These are phyloP conservation scores for Trifolium fragiferum DNA, from an alignment of 306 rosid species.

Conservation along the genomic window DNA sequence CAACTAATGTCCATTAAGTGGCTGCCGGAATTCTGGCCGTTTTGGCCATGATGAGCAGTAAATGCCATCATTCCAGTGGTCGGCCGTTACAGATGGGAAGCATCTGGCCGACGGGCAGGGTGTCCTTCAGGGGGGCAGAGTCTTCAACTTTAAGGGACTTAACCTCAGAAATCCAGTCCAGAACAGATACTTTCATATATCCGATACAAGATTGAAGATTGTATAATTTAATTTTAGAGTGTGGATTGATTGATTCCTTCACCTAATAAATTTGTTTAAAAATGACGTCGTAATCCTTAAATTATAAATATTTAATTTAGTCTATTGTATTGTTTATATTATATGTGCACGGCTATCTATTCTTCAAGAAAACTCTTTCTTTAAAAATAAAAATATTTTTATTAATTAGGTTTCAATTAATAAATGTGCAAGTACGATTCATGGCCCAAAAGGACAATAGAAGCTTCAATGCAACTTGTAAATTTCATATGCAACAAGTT, in stretches of 20 bases:
- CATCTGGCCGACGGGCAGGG: too few relatives aligned
- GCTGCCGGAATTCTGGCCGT: too few relatives aligned
- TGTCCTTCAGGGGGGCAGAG: too few relatives aligned
- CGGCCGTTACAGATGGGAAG: too few relatives aligned
- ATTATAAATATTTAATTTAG: not conserved
- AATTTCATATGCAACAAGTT: not conserved
- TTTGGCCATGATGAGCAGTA: too few relatives aligned
- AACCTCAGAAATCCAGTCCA: too few relatives aligned
- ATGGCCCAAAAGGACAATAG: conserved; percentile 26
- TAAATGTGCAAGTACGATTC: conserved; percentile 12
- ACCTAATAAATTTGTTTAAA: not conserved
- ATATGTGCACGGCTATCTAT: conserved; percentile 10
- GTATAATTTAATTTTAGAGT: conserved; percentile 26
- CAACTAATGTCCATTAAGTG: too few relatives aligned
- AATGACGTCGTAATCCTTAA: conserved; percentile 36
- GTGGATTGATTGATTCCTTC: not conserved
- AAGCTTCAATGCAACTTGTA: conserved; percentile 40
- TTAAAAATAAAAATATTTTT: not conserved
- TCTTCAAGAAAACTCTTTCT: not conserved
- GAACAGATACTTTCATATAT: too few relatives aligned
- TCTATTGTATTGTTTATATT: not conserved
- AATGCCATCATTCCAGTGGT: too few relatives aligned
- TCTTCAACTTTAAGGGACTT: too few relatives aligned
- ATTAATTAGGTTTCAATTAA: not conserved
- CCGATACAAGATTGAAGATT: conserved; percentile 44